These are phyloP conservation scores for Phytophthora cactorum DNA, from an alignment of 352 stramenopile species.

Conservation along the genomic window DNA sequence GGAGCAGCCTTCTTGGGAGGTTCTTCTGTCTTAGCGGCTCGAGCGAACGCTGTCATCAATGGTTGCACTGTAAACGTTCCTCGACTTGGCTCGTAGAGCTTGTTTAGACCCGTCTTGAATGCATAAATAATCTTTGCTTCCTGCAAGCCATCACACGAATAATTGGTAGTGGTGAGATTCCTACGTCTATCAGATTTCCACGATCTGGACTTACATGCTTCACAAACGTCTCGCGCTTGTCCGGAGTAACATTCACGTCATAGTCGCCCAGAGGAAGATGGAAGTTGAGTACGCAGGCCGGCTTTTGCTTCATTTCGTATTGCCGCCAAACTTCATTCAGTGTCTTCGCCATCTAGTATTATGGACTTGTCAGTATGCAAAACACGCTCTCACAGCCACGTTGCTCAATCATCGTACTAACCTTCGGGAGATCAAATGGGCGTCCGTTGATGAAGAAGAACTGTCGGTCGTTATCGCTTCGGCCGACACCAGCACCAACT, in stretches of 20 bases:
- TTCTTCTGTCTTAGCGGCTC: slow-evolving; percentile 21
- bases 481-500: slow-evolving; percentile 68
- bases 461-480: slow-evolving; percentile 91
- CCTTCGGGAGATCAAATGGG: slow-evolving; percentile 94
- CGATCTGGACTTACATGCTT: slow-evolving; percentile 48
- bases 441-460: slow-evolving; percentile 97
- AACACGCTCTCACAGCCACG: background rate
- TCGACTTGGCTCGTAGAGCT: slow-evolving; percentile 69
- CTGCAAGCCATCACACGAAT: slow-evolving; percentile 21
- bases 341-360: slow-evolving; percentile 58
- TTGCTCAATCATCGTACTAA: slow-evolving; percentile 7
- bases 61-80: slow-evolving; percentile 70
- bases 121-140: slow-evolving; percentile 65
- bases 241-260: slow-evolving; percentile 97
- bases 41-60: slow-evolving; percentile 53
- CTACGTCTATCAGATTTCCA: background rate
- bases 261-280: slow-evolving; percentile 87
- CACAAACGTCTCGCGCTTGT: slow-evolving; percentile 97
- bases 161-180: slow-evolving; percentile 1
- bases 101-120: slow-evolving; percentile 61
- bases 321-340: slow-evolving; percentile 94
- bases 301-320: slow-evolving; percentile 93
- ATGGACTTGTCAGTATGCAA: slow-evolving; percentile 7
- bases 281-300: slow-evolving; percentile 94
- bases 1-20: slow-evolving; percentile 8